Evolutionary conservation across 1,284 basidiomycete species (phyloP).

Genomic region (Pyrrhoderma lamaoense): DNA sequence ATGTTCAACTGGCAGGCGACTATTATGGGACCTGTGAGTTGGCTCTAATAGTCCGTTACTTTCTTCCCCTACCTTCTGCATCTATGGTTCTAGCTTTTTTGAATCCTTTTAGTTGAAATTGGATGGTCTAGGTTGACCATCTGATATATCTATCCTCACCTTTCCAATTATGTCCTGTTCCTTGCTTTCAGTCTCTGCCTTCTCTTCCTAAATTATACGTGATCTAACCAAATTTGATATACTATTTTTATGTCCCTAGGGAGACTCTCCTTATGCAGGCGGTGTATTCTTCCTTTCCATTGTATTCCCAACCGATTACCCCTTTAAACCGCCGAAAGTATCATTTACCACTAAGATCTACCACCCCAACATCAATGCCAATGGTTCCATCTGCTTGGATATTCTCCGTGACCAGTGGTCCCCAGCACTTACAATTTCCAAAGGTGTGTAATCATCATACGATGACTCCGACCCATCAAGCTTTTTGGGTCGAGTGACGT

Average conservation of each 20-base stretch:
- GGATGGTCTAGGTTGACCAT: constrained; percentile 19
- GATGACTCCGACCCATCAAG: background rate
- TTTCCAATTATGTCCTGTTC: background rate
- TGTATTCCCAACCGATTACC: constrained; percentile 91
- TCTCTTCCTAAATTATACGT: background rate
- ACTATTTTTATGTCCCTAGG: constrained; percentile 36
- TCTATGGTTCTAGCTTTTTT: constrained; percentile 16
- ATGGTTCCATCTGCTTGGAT: constrained; percentile 97
- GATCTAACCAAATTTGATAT: background rate
- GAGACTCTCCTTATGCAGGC: constrained; percentile 92
- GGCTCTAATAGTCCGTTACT: constrained; percentile 8
- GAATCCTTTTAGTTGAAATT: background rate
- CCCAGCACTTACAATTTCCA: constrained; percentile 96
- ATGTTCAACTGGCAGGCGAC: constrained; percentile 98
- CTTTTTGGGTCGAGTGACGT: background rate
- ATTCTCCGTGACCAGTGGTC: constrained; percentile 98
- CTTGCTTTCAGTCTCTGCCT: background rate
- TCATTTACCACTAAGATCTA: constrained; percentile 98
- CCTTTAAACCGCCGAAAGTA: constrained; percentile 99
- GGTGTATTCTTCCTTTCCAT: constrained; percentile 97
- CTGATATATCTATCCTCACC: constrained; percentile 13
- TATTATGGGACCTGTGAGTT: constrained; percentile 91
- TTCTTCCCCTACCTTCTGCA: background rate
- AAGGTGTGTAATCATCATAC: constrained; percentile 52
- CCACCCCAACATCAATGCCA: constrained; percentile 96